Conservation (phyloP, 345 rosid genomes). For the Kandelia obovata region DNA sequence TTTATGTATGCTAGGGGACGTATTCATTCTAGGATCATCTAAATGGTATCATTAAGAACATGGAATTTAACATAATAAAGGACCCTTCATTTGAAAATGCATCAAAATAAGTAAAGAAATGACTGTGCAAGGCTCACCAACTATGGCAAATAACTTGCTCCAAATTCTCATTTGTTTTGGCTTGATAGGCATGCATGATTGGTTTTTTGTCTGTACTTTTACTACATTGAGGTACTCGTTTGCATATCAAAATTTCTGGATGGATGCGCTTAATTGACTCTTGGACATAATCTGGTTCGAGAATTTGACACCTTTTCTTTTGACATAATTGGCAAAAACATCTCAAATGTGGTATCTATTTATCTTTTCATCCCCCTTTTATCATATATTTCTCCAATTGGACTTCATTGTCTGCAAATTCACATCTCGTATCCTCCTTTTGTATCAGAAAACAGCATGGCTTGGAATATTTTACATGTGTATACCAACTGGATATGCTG, state of each 20-base stretch:
- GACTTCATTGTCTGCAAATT: not conserved
- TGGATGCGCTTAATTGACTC: not conserved
- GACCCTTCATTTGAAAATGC: no score
- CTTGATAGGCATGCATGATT: no score
- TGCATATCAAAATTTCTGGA: not conserved
- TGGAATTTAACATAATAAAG: no score
- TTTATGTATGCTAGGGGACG: not conserved
- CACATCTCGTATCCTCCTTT: slow-evolving; percentile 18
- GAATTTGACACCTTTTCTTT: not conserved
- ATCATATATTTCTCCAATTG: not conserved
- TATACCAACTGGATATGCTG: slow-evolving; percentile 84
- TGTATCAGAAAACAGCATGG: slow-evolving; percentile 81
- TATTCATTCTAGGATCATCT: no score
- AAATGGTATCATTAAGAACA: no score
- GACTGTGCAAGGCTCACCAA: no score
- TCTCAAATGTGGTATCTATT: not conserved
- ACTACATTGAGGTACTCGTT: not conserved
- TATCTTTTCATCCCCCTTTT: not conserved
- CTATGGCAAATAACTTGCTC: no score
- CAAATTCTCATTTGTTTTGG: no score
- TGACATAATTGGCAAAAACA: not conserved
- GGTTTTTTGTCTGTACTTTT: not conserved
- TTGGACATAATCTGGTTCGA: not conserved
- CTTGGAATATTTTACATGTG: slow-evolving; percentile 93
- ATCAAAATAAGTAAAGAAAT: no score